Conservation (phyloP, 192 early-diverging fungal species). For the Coemansia sp. region DNA sequence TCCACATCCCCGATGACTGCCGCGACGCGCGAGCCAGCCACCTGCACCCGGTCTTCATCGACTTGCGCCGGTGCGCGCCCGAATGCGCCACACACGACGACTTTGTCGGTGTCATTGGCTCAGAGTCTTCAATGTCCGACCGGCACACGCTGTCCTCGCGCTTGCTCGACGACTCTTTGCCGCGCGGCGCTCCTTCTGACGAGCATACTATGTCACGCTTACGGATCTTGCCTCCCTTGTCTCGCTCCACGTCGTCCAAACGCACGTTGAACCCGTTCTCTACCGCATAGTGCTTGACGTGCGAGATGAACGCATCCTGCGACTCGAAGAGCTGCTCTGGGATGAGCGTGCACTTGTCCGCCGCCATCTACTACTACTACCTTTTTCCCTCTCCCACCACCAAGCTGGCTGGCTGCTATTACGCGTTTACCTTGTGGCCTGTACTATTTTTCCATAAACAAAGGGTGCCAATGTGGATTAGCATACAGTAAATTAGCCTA, state of each 20-base stretch:
- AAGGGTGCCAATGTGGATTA: no score
- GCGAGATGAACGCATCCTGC: slow-evolving; percentile 52
- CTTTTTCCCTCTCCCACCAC: no score
- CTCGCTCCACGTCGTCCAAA: slow-evolving; percentile 57
- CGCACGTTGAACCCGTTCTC: slow-evolving; percentile 60
- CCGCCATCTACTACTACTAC: slow-evolving; percentile 21
- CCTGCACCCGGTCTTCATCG: slow-evolving; percentile 57
- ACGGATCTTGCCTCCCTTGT: slow-evolving; percentile 56
- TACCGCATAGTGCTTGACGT: slow-evolving; percentile 50
- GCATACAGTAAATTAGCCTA: no score
- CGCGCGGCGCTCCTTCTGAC: slow-evolving; percentile 52
- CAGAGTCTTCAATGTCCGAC: slow-evolving; percentile 17
- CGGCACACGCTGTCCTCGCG: slow-evolving; percentile 41
- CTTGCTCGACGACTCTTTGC: slow-evolving; percentile 41
- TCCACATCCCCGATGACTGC: slow-evolving; percentile 57
- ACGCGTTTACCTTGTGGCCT: no score
- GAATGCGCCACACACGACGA: slow-evolving; percentile 31
- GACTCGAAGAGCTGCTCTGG: slow-evolving; percentile 56
- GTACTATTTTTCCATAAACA: no score
- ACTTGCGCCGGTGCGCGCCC: slow-evolving; percentile 55
- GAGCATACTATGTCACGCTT: slow-evolving; percentile 60
- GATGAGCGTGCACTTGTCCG: slow-evolving; percentile 56
- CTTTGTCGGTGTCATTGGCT: slow-evolving; percentile 3
- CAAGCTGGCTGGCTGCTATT: no score
- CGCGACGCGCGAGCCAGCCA: slow-evolving; percentile 58